These are phyloP conservation scores for Claviceps purpurea DNA, from an alignment of 2,329 filamentous ascomycete genomes.

Conservation along the genomic window DNA sequence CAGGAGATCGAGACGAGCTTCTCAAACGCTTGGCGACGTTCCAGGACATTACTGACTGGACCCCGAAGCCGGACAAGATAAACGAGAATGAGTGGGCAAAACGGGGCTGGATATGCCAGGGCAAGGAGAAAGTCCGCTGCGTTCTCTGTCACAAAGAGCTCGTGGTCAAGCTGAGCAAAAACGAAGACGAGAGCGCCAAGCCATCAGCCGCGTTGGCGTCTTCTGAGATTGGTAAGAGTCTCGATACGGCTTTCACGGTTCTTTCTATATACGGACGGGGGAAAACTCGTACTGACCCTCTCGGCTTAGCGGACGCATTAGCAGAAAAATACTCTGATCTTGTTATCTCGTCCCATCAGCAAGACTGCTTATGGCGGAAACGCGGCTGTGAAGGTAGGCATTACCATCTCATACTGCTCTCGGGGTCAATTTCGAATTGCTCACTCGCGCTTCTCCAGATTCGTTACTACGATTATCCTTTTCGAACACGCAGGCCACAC, in stretches of 20 bases:
- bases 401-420: background rate
- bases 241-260: too few species aligned
- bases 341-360: conserved; percentile 61
- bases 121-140: conserved; percentile 73
- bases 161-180: conserved; percentile 61
- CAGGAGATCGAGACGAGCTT: conserved; percentile 73
- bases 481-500: conserved; percentile 44
- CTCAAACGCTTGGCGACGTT: conserved; percentile 74
- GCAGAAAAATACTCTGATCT: conserved; percentile 64
- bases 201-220: conserved; percentile 37
- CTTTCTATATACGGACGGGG: background rate
- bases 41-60: conserved; percentile 83
- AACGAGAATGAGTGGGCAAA: conserved; percentile 93
- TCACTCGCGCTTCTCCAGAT: conserved; percentile 24
- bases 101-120: conserved; percentile 77
- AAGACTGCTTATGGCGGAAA: conserved; percentile 75
- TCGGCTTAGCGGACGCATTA: conserved; percentile 43
- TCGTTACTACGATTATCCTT: conserved; percentile 49
- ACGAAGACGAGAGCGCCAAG: conserved; percentile 42
- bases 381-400: conserved; percentile 69
- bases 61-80: conserved; percentile 75
- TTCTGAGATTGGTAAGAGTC: conserved; percentile 40
- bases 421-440: background rate
- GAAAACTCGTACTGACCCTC: conserved; percentile 9
- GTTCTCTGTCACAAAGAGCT: conserved; percentile 74